Evolutionary conservation across 352 stramenopile species (phyloP), one percentile per base, ranked within the genome.

Genomic region (Hyaloperonospora brassicae): DNA sequence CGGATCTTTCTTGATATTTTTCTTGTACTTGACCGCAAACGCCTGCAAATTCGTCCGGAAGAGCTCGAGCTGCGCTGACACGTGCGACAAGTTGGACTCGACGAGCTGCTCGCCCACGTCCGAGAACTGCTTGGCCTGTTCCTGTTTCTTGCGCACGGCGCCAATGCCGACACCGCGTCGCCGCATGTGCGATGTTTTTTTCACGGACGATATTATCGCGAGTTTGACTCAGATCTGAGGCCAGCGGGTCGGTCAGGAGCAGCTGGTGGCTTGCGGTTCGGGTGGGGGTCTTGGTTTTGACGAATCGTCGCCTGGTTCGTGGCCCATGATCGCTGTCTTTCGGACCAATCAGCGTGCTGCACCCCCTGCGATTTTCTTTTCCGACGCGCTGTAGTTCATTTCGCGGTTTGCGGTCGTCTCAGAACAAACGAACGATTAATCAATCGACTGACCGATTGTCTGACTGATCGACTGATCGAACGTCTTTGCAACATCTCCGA

Each of bases 11-110:
- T 95, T 97, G 66, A 98, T 98, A 56, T 93, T 88, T 64, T 81
- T 87, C 72, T 96, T 97, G 79, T 98, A 91, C 66, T 97, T 96
- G 51, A 85, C 50, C 1, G 93, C 93, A 57, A 98, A 98, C 50
- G 91, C 72, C 62, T 96, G 82, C 48, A 98, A 70, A 52, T 93
- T 91, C n/a, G 70, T 78, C 50, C 93, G 92, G 66, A 98, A 98
- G 0, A 87, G 74, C 45, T 87, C 79, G 25, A 97, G 68, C 62
- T 97, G 79, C 44, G 75, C 62, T 13, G 78, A 76, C 43, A 97
- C 81, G 36, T 95, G 83, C 38, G 71, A 61, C 27, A 96, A 55
- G 42, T 95, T 84, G 7, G 68, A 79, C 64, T 93, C 83, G 17
- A 81, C 75, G 2, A 97, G 47, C 51, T 95, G 68, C 23, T 89